Evolutionary conservation across 768 basidiomycete genomes (phyloP).

Genomic region (Tylopilus vinaceipallidus): DNA sequence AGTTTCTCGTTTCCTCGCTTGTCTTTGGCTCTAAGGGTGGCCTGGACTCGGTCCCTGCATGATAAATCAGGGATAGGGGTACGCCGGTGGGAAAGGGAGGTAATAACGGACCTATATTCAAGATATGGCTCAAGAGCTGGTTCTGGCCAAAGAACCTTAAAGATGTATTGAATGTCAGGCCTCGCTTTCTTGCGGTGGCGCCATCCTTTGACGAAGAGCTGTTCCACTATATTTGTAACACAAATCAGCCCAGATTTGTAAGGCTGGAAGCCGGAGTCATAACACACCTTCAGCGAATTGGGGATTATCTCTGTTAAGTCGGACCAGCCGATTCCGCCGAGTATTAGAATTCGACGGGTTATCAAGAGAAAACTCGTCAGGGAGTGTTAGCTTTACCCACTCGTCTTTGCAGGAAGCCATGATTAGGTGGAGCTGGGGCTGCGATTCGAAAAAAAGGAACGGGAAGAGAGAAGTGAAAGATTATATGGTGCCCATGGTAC

Average conservation of each 20-base stretch:
- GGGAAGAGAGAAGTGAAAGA: not conserved
- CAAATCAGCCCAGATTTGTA: not conserved
- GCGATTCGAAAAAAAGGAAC: not conserved
- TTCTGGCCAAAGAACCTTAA: slow-evolving; percentile 49
- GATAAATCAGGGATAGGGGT: slow-evolving; percentile 2
- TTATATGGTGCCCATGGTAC: slow-evolving; percentile 24
- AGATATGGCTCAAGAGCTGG: slow-evolving; percentile 43
- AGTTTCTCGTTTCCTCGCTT: slow-evolving; percentile 51
- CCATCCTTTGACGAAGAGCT: slow-evolving; percentile 53
- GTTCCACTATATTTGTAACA: slow-evolving; percentile 39
- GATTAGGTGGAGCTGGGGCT: slow-evolving; percentile 7
- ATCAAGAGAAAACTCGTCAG: slow-evolving; percentile 37
- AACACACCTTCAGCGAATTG: slow-evolving; percentile 42
- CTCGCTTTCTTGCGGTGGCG: slow-evolving; percentile 50
- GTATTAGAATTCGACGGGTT: slow-evolving; percentile 41
- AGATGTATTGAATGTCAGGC: slow-evolving; percentile 49
- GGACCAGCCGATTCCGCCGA: slow-evolving; percentile 42
- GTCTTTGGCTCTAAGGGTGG: slow-evolving; percentile 23
- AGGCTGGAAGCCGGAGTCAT: not conserved
- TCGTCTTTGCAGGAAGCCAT: slow-evolving; percentile 24
- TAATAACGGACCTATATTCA: slow-evolving; percentile 41
- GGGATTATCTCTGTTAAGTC: slow-evolving; percentile 35
- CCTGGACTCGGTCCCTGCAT: slow-evolving; percentile 29
- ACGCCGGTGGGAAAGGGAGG: slow-evolving; percentile 20
- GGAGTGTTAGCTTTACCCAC: slow-evolving; percentile 28